Evolutionary conservation across 2,329 filamentous ascomycete genomes (phyloP).

Genomic region (Tolypocladium nubicola): DNA sequence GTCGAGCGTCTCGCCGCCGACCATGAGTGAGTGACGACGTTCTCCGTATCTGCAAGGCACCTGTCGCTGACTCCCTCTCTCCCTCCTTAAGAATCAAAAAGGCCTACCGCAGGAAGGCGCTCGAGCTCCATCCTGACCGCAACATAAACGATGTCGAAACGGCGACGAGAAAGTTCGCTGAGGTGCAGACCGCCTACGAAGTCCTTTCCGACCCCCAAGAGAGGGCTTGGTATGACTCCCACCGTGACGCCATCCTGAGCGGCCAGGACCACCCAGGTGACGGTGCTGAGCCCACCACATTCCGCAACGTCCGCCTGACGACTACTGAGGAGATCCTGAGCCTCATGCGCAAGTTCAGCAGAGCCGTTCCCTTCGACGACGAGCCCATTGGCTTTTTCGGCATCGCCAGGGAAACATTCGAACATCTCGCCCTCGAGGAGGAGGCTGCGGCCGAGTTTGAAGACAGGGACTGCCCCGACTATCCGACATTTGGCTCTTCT

Average conservation of each 20-base stretch:
- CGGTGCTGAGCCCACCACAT: slow-evolving; percentile 45
- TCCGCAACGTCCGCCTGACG: slow-evolving; percentile 62
- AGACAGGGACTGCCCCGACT: slow-evolving; percentile 48
- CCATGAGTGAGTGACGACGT: slow-evolving; percentile 54
- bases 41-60: not conserved
- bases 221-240: slow-evolving; percentile 94
- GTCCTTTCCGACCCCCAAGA: slow-evolving; percentile 95
- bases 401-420: slow-evolving; percentile 66
- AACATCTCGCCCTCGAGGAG: slow-evolving; percentile 72
- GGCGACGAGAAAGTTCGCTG: slow-evolving; percentile 77
- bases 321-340: slow-evolving; percentile 69
- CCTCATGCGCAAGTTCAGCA: slow-evolving; percentile 72
- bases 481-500: slow-evolving; percentile 76
- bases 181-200: slow-evolving; percentile 88
- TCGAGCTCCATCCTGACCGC: slow-evolving; percentile 90
- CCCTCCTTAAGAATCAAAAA: slow-evolving; percentile 65
- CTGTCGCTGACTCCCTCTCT: not conserved
- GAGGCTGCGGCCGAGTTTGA: slow-evolving; percentile 62
- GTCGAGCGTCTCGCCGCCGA: slow-evolving; percentile 64
- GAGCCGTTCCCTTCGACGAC: slow-evolving; percentile 70
- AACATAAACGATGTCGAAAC: slow-evolving; percentile 80
- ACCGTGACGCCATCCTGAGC: slow-evolving; percentile 73
- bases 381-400: slow-evolving; percentile 76
- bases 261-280: slow-evolving; percentile 42
- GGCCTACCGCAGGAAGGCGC: slow-evolving; percentile 79